A percentile compares a stretch with the other conserved stretches of the same genome.
Evolutionary conservation across 1,139 yeast species (phyloP).

Genomic region (Kluyveromyces sp.): DNA sequence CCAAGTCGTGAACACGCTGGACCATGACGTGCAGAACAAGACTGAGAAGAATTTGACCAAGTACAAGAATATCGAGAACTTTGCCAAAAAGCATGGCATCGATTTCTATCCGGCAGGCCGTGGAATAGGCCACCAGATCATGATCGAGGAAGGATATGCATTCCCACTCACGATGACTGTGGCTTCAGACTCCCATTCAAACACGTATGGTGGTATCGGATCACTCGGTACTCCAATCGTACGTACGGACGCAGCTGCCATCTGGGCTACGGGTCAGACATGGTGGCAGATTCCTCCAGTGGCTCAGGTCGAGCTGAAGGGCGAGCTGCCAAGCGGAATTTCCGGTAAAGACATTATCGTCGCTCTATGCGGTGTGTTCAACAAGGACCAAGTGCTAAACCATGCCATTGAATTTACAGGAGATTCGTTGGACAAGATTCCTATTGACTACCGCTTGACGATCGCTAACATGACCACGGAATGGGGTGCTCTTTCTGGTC

Average conservation of each 20-base stretch:
- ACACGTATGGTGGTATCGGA: conserved; percentile 96
- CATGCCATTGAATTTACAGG: conserved; percentile 97
- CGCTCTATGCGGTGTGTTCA: conserved; percentile 89
- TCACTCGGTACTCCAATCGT: conserved; percentile 95
- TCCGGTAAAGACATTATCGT: conserved; percentile 97
- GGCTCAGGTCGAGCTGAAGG: conserved; percentile 83
- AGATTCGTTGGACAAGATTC: conserved; percentile 63
- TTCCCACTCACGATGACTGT: conserved; percentile 90
- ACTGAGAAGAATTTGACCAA: conserved; percentile 80
- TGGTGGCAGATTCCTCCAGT: conserved; percentile 99
- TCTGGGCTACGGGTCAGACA: conserved; percentile 99
- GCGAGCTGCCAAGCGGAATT: conserved; percentile 75
- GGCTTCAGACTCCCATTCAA: conserved; percentile 96
- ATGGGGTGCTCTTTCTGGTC: conserved; percentile 98
- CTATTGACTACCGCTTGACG: conserved; percentile 88
- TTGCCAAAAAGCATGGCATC: conserved; percentile 86
- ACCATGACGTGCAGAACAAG: conserved; percentile 96
- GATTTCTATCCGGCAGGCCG: conserved; percentile 98
- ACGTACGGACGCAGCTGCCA: conserved; percentile 96
- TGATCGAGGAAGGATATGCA: conserved; percentile 98
- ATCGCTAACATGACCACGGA: conserved; percentile 99
- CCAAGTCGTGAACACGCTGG: conserved; percentile 92
- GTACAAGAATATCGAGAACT: conserved; percentile 78
- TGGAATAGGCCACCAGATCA: conserved; percentile 97
- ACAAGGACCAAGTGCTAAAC: conserved; percentile 91